Conservation (phyloP, 1,284 basidiomycete species). For the Sporisorium exsertum region DNA sequence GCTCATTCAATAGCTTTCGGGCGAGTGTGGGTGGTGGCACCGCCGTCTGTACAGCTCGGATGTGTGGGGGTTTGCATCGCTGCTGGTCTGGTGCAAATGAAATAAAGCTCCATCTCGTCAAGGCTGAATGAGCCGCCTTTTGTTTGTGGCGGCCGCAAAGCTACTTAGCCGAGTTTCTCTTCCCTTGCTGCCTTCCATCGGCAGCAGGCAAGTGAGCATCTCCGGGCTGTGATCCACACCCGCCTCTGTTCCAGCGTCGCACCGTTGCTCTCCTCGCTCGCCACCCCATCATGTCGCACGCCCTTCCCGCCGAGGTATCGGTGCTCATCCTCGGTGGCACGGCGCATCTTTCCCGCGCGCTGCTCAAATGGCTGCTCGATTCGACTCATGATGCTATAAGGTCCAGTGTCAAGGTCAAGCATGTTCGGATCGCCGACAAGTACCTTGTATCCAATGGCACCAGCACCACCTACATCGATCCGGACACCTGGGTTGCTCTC, state of each 20-base stretch:
- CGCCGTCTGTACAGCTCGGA: no score
- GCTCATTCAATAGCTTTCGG: no score
- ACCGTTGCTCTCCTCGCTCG: neutral
- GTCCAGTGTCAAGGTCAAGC: slow-evolving; percentile 20
- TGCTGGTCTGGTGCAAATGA: neutral
- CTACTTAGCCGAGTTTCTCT: neutral
- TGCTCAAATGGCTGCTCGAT: slow-evolving; percentile 47
- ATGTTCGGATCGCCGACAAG: slow-evolving; percentile 59
- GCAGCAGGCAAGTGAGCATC: neutral
- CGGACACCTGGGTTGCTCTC: slow-evolving; percentile 35
- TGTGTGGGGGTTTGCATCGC: no score
- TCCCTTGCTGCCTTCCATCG: slow-evolving; percentile 1
- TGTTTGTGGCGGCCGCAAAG: neutral
- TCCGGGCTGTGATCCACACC: neutral
- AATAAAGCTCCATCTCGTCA: neutral
- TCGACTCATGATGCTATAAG: slow-evolving; percentile 7
- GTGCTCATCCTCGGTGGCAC: slow-evolving; percentile 58
- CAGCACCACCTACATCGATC: slow-evolving; percentile 49
- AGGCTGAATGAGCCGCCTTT: neutral
- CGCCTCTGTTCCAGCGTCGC: neutral
- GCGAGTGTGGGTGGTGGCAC: no score
- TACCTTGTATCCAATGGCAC: slow-evolving; percentile 35
- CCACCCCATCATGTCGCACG: slow-evolving; percentile 1
- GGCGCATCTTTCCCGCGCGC: slow-evolving; percentile 37
- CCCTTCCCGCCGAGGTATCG: slow-evolving; percentile 34